Evolutionary conservation across 2,329 filamentous ascomycete species (phyloP).

Genomic region (Hysterium pulicare): DNA sequence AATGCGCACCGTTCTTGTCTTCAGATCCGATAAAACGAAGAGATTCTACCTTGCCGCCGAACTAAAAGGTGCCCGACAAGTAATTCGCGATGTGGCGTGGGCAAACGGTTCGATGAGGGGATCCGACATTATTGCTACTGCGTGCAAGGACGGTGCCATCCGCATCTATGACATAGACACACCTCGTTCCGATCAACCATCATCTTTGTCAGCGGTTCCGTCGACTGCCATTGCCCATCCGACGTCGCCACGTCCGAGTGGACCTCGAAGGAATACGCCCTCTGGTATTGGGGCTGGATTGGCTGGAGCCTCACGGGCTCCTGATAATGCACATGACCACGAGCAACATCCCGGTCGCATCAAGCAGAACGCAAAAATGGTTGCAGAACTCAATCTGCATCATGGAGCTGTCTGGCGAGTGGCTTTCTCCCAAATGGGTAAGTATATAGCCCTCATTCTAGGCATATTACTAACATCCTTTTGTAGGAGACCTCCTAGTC

Average conservation of each 20-base stretch:
- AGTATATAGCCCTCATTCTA: constrained; percentile 9
- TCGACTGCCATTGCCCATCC: constrained; percentile 17
- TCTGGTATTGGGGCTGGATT: constrained; percentile 55
- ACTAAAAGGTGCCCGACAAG: constrained; percentile 66
- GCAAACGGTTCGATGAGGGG: constrained; percentile 86
- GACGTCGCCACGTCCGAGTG: constrained; percentile 21
- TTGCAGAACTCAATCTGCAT: constrained; percentile 65
- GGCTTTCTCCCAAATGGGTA: constrained; percentile 56
- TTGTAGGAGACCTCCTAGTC: constrained; percentile 68
- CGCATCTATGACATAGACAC: constrained; percentile 82
- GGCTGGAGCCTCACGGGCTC: constrained; percentile 40
- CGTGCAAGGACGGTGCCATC: constrained; percentile 86
- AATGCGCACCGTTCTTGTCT: constrained; percentile 79
- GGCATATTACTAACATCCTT: neutral
- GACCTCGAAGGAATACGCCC: constrained; percentile 33
- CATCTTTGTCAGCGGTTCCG: no score
- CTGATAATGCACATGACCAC: constrained; percentile 51
- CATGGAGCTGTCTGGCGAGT: constrained; percentile 73
- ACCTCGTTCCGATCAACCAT: constrained; percentile 42
- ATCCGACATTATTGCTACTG: constrained; percentile 86
- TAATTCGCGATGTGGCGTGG: constrained; percentile 89
- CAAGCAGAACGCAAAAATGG: constrained; percentile 59
- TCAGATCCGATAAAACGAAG: constrained; percentile 69
- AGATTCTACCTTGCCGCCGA: constrained; percentile 84
- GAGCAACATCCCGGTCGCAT: constrained; percentile 64